These are phyloP conservation scores for Xerocomellus amylosporus DNA, from an alignment of 768 basidiomycete genomes.

Conservation along the genomic window DNA sequence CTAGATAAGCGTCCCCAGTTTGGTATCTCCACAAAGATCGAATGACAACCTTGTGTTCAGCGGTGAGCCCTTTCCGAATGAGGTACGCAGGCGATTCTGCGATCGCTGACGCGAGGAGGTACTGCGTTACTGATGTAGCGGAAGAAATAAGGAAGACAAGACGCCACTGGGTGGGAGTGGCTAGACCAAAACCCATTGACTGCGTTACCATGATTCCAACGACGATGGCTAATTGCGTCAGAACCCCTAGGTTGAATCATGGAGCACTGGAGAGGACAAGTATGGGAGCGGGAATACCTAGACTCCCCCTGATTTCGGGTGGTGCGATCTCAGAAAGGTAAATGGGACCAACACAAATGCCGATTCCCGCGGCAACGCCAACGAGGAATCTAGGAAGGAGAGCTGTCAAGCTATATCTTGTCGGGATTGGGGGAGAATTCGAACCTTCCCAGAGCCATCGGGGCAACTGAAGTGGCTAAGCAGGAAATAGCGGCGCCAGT, in stretches of 20 bases:
- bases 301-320: conserved; percentile 63
- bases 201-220: conserved; percentile 88
- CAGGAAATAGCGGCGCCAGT: conserved; percentile 66
- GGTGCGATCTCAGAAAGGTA: conserved; percentile 88
- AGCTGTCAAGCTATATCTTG: not conserved
- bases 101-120: conserved; percentile 50
- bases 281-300: conserved; percentile 47
- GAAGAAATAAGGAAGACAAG: conserved; percentile 64
- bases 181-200: conserved; percentile 63
- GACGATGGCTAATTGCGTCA: conserved; percentile 82
- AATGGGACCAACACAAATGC: conserved; percentile 77
- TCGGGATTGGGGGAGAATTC: conserved; percentile 12
- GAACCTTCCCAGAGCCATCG: conserved; percentile 67
- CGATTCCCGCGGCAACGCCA: conserved; percentile 70
- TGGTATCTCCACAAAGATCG: conserved; percentile 53
- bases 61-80: conserved; percentile 43
- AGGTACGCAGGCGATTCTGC: conserved; percentile 77
- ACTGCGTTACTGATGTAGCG: conserved; percentile 52
- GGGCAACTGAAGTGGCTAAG: conserved; percentile 51
- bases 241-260: conserved; percentile 49
- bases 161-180: conserved; percentile 69
- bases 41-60: conserved; percentile 46
- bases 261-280: not conserved
- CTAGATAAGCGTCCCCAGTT: conserved; percentile 27
- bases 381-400: conserved; percentile 49